These are phyloP conservation scores for Nidularia pulvinata DNA, from an alignment of 768 basidiomycete genomes.

Conservation along the genomic window DNA sequence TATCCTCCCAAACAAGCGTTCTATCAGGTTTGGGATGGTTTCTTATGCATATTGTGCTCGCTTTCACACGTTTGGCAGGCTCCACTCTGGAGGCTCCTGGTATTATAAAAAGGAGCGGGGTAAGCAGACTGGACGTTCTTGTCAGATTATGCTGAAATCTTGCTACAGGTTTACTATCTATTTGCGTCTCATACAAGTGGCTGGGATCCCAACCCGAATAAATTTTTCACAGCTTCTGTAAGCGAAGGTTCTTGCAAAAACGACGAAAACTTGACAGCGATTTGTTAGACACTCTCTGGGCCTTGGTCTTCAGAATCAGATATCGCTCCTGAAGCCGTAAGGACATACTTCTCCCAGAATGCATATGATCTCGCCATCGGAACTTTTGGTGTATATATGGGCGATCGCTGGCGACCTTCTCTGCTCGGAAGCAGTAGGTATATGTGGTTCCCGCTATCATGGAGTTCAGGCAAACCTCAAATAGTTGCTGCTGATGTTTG, in stretches of 20 bases:
- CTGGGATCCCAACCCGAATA: conserved; percentile 66
- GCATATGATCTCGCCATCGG: conserved; percentile 51
- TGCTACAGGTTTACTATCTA: conserved; percentile 46
- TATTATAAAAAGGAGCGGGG: conserved; percentile 57
- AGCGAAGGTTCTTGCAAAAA: conserved; percentile 7
- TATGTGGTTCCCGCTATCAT: conserved; percentile 62
- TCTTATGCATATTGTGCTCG: background rate
- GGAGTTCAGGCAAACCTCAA: conserved; percentile 52
- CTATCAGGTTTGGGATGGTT: conserved; percentile 32
- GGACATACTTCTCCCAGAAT: conserved; percentile 66
- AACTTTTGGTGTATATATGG: conserved; percentile 55
- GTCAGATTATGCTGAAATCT: background rate
- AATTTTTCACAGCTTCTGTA: conserved; percentile 52
- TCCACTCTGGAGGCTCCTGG: conserved; percentile 64
- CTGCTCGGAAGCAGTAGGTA: conserved; percentile 57
- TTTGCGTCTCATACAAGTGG: conserved; percentile 60
- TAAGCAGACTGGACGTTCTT: conserved; percentile 10
- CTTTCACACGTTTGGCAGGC: conserved; percentile 23
- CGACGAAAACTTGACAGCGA: background rate
- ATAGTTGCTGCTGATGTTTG: conserved; percentile 58
- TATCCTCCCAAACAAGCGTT: conserved; percentile 42
- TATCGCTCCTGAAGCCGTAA: conserved; percentile 46
- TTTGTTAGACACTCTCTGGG: conserved; percentile 44
- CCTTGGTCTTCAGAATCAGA: conserved; percentile 58
- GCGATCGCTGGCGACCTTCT: conserved; percentile 59